Evolutionary conservation across 2,329 filamentous ascomycete species (phyloP).

Genomic region (Trichoderma lentiforme): DNA sequence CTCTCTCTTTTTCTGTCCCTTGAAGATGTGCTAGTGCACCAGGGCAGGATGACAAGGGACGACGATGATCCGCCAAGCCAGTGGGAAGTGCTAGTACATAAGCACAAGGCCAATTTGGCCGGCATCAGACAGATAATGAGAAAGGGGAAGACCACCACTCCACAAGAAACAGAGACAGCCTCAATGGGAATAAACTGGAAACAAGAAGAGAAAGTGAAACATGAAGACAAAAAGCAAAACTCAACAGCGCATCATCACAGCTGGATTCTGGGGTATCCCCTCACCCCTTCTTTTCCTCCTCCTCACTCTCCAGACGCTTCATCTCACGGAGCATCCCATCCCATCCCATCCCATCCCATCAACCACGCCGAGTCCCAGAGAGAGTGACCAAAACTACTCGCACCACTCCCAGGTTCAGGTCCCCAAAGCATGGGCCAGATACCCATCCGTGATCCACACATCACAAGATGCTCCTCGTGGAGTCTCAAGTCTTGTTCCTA

Average conservation of each 20-base stretch:
- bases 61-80: background rate
- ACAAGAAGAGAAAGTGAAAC: background rate
- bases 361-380: background rate
- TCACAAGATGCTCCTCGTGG: constrained; percentile 3
- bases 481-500: background rate
- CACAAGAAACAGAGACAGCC: background rate
- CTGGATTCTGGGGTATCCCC: background rate
- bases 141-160: background rate
- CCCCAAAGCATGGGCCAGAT: constrained; percentile 1
- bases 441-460: constrained; percentile 1
- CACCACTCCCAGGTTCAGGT: background rate
- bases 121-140: background rate
- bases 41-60: background rate
- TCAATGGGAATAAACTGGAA: background rate
- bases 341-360: background rate
- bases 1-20: background rate
- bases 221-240: background rate
- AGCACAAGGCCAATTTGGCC: background rate
- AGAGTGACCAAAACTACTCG: background rate
- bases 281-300: background rate
- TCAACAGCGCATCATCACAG: background rate
- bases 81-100: background rate
- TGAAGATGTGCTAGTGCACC: background rate
- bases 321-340: background rate
- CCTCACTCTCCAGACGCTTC: background rate